Evolutionary conservation across 2,329 filamentous ascomycete genomes (phyloP), one percentile per base, ranked within the genome.

Genomic region (Tolypocladium endophyticum): DNA sequence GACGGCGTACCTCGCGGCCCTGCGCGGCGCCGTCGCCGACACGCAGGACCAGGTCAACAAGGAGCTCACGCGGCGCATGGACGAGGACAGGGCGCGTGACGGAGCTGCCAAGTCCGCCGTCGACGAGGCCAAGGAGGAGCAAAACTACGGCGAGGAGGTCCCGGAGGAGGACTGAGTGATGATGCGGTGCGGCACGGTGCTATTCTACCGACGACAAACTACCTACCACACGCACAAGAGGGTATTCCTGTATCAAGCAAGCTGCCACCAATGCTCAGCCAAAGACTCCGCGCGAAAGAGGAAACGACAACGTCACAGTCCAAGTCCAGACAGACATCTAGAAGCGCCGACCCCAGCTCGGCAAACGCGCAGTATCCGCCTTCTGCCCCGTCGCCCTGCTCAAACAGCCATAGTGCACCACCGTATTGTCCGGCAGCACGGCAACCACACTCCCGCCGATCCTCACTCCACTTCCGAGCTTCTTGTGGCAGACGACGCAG

Each of bases 401-500:
- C 66, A 89, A 78, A 75, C 90, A 94, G 33, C 89, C 89, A 69
- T 93, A 89, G 77, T 94, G 90, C 62, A 94, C 87, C 20, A 92
- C 89, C 33, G 80, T 82, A 71, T 86, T 91, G 76, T 96, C 89
- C 8, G 92, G 90, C 74, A 94, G 82, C 16, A 97, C 92, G 47
- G 92, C 87, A 61, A 97, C 88, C 23, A 96, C 94, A 72, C 89
- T 96, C 4, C 91, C 89, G 2, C 93, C 93, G 65, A 97, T 84
- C 62, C 94, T 79, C 80, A 97, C 97, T 69, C 73, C 72, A 1
- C 91, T 88, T 1, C 92, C 93, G 64, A 99, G 83, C 64, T 94
- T 81, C 79, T 97, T 97, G 73, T 96, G 89, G 71, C 94, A 99
- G 20, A 96, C 90, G 16, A 89, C 87, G 71, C 94, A 99, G 59